A percentile compares a stretch with the other conserved stretches of the same genome.
phyloP scores from a whole-genome alignment of 805 yeast genomes.

The Saturnispora diversa region DNA sequence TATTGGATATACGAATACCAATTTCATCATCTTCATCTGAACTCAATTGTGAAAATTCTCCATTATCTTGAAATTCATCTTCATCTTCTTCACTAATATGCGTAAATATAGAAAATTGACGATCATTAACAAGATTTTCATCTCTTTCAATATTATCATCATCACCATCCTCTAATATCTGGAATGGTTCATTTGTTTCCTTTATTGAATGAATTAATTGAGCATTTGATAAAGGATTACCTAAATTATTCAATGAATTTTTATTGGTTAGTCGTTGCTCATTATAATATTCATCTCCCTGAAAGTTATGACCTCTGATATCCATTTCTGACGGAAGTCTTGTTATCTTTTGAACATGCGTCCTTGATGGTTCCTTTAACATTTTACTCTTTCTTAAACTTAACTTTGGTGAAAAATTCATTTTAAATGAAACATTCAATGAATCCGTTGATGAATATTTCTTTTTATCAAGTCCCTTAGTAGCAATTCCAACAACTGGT shows the following conservation, averaged over 20 bases:
- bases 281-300: constrained; percentile 2
- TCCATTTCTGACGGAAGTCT: constrained; percentile 10
- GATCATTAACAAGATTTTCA: constrained; percentile 12
- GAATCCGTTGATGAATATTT: constrained; percentile 18
- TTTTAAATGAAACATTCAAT: constrained; percentile 25
- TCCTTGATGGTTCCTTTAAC: constrained; percentile 23
- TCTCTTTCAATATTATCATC: constrained; percentile 9
- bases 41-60: constrained; percentile 8
- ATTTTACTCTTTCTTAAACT: constrained; percentile 21
- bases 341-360: constrained; percentile 22
- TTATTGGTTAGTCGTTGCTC: constrained; percentile 6
- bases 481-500: neutral
- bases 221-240: constrained; percentile 19
- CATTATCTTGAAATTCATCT: constrained; percentile 12
- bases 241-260: constrained; percentile 17
- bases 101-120: constrained; percentile 1
- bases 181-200: neutral
- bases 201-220: constrained; percentile 15
- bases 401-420: constrained; percentile 23
- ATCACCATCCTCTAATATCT: constrained; percentile 1
- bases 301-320: constrained; percentile 5
- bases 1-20: constrained; percentile 6
- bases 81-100: constrained; percentile 16
- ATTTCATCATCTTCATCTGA: constrained; percentile 15
- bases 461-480: constrained; percentile 7